These are phyloP conservation scores for Zygnema cylindricum DNA, from an alignment of 139 green algal genomes.

Conservation along the genomic window DNA sequence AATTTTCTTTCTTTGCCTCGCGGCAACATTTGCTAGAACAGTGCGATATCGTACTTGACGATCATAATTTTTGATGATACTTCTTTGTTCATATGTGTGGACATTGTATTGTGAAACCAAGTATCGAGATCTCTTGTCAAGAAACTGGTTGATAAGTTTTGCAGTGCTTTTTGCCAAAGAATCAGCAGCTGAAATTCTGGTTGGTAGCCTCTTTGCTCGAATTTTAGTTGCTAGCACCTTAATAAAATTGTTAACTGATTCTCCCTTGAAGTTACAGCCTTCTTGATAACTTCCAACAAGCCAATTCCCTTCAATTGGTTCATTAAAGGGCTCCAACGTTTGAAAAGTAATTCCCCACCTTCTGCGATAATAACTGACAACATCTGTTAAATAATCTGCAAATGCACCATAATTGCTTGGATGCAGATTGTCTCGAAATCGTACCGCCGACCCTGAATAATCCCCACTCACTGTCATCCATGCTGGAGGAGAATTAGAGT, in stretches of 20 bases:
- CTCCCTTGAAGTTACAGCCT: conserved; percentile 52
- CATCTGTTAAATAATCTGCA: conserved; percentile 57
- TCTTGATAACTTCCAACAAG: conserved; percentile 57
- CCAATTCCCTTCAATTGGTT: conserved; percentile 54
- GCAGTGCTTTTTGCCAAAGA: neutral
- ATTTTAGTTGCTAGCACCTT: neutral
- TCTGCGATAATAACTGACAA: conserved; percentile 45
- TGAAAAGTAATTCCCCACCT: conserved; percentile 32
- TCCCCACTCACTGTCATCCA: conserved; percentile 58
- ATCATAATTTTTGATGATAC: neutral
- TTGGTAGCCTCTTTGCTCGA: neutral
- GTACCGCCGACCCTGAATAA: conserved; percentile 21
- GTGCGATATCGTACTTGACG: neutral
- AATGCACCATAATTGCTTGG: conserved; percentile 49
- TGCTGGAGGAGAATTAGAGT: conserved; percentile 61
- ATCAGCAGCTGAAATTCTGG: neutral
- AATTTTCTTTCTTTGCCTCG: conserved; percentile 38
- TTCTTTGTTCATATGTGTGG: neutral
- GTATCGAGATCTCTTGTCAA: neutral
- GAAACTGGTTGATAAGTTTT: neutral
- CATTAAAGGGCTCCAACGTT: conserved; percentile 64
- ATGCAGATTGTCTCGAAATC: conserved; percentile 45
- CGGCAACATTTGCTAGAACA: neutral
- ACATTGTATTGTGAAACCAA: neutral
- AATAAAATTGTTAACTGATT: conserved; percentile 9